These are phyloP conservation scores for Cryphonectria parasitica DNA, from an alignment of 2,329 filamentous ascomycete genomes.

Conservation along the genomic window DNA sequence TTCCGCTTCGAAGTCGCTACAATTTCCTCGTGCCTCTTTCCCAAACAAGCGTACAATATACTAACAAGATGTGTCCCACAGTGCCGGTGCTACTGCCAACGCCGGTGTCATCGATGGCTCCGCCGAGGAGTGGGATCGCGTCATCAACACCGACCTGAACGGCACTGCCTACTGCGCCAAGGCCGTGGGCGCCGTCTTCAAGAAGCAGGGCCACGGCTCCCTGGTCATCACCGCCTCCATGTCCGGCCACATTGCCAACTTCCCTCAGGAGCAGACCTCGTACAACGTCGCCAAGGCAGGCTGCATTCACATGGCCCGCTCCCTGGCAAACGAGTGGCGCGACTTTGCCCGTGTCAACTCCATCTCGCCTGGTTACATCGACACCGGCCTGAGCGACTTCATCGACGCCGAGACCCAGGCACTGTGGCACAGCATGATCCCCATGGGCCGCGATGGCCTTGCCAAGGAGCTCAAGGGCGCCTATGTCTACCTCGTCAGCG, in stretches of 20 bases:
- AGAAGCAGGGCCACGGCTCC: conserved; percentile 53
- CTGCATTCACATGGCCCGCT: conserved; percentile 56
- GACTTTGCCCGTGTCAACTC: conserved; percentile 62
- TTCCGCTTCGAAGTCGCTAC: too few species aligned
- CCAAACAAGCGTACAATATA: too few species aligned
- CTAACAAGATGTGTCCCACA: conserved; percentile 25
- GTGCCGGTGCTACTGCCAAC: conserved; percentile 70
- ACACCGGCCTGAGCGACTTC: conserved; percentile 69
- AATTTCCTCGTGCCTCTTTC: too few species aligned
- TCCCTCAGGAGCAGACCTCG: conserved; percentile 73
- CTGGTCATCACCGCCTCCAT: conserved; percentile 82
- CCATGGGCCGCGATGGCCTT: conserved; percentile 71
- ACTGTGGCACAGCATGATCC: conserved; percentile 75
- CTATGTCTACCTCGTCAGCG: conserved; percentile 75
- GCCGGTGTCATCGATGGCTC: conserved; percentile 76
- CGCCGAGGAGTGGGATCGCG: conserved; percentile 79
- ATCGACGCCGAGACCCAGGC: conserved; percentile 67
- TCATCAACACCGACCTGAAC: conserved; percentile 81
- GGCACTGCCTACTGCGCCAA: conserved; percentile 82
- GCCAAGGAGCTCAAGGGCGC: conserved; percentile 74
- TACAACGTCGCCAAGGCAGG: conserved; percentile 77
- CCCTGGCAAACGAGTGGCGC: conserved; percentile 64
- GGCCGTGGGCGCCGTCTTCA: conserved; percentile 42
- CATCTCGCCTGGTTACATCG: conserved; percentile 63
- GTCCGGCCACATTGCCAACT: conserved; percentile 77